Conservation (phyloP, 805 yeast species). For the Candida argentea region DNA sequence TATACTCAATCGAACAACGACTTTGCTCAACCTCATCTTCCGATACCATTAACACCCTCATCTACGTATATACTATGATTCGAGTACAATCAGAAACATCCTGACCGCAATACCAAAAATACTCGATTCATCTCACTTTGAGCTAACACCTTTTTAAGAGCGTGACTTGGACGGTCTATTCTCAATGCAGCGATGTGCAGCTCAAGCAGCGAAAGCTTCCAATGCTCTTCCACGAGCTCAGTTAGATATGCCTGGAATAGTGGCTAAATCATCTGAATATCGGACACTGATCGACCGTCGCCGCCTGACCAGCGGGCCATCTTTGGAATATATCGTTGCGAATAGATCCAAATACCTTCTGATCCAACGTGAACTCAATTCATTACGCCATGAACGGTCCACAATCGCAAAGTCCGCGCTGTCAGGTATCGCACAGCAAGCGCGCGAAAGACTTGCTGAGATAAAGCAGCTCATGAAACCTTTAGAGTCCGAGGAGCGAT, state of each 20-base stretch:
- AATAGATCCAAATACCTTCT: constrained; percentile 16
- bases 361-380: constrained; percentile 13
- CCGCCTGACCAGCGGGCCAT: constrained; percentile 8
- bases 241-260: constrained; percentile 15
- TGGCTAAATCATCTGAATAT: constrained; percentile 11
- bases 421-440: constrained; percentile 4
- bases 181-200: constrained; percentile 3
- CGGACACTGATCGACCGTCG: constrained; percentile 20
- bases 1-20: too few species aligned
- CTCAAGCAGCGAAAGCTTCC: constrained; percentile 5
- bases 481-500: constrained; percentile 14
- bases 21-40: too few species aligned
- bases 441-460: constrained; percentile 11
- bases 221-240: constrained; percentile 12
- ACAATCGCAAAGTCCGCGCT: constrained; percentile 16
- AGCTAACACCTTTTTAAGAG: too few species aligned
- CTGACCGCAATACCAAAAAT: too few species aligned
- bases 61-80: too few species aligned
- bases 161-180: too few species aligned
- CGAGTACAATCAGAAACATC: too few species aligned
- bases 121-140: too few species aligned
- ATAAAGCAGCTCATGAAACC: constrained; percentile 17
- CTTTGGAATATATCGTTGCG: constrained; percentile 16
- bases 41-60: too few species aligned
- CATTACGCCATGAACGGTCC: constrained; percentile 18